A percentile compares a stretch with the other conserved stretches of the same genome.
These are phyloP conservation scores for Bryopsis sp. DNA, from an alignment of 139 green algal species.

Conservation along the genomic window DNA sequence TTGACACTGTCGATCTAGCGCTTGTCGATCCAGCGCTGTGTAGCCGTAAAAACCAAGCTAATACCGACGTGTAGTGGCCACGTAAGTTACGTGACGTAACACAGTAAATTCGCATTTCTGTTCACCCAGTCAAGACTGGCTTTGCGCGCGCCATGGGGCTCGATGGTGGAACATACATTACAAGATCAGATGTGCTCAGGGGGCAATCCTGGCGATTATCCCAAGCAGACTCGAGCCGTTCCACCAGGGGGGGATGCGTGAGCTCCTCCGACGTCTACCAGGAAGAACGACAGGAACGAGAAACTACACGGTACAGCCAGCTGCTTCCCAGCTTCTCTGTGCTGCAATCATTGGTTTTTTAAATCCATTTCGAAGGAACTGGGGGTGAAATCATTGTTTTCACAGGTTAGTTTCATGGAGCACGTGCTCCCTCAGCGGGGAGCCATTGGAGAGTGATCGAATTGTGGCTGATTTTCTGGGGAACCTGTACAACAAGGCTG, in stretches of 20 bases:
- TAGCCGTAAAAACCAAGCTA: too few relatives aligned
- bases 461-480: constrained; percentile 38
- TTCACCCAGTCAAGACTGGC: not conserved
- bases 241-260: constrained; percentile 29
- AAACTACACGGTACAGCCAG: not conserved
- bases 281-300: constrained; percentile 17
- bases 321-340: not conserved
- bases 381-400: not conserved
- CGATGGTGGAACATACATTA: constrained; percentile 37
- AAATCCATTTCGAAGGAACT: too few relatives aligned
- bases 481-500: constrained; percentile 37
- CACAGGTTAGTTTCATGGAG: constrained; percentile 28
- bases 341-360: not conserved
- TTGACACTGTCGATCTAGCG: too few relatives aligned
- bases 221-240: constrained; percentile 26
- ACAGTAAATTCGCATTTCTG: too few relatives aligned
- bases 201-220: constrained; percentile 26
- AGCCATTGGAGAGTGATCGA: constrained; percentile 27
- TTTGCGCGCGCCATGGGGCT: constrained; percentile 28
- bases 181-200: constrained; percentile 33
- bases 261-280: constrained; percentile 11
- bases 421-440: constrained; percentile 32
- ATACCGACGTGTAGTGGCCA: too few relatives aligned
- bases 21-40: too few relatives aligned
- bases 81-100: too few relatives aligned